Evolutionary conservation across 495 filamentous ascomycete genomes (phyloP).

Genomic region (Aspergillus bertholletiae): DNA sequence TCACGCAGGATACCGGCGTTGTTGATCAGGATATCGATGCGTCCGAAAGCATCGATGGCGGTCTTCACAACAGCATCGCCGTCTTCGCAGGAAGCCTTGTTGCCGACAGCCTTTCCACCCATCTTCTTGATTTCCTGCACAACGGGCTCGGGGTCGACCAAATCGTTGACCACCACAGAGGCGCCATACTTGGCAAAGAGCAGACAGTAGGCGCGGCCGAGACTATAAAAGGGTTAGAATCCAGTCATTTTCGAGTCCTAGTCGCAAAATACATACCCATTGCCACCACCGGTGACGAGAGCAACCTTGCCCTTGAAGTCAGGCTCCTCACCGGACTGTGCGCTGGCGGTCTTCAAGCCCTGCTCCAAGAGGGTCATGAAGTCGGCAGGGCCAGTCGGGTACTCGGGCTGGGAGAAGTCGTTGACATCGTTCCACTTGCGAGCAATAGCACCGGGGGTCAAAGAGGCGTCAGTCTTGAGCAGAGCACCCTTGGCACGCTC

Average conservation of each 20-base stretch:
- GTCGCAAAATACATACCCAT: slow-evolving; percentile 54
- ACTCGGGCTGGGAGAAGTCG: slow-evolving; percentile 80
- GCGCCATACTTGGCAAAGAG: slow-evolving; percentile 89
- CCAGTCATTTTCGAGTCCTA: background rate
- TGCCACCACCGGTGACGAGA: slow-evolving; percentile 88
- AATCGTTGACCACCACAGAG: slow-evolving; percentile 89
- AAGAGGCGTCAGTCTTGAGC: slow-evolving; percentile 81
- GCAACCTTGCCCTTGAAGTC: slow-evolving; percentile 90
- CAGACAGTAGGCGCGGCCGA: slow-evolving; percentile 89
- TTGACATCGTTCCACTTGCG: slow-evolving; percentile 84
- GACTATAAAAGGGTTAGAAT: slow-evolving; percentile 43
- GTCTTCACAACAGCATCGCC: slow-evolving; percentile 89
- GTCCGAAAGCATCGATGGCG: slow-evolving; percentile 90
- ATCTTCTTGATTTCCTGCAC: slow-evolving; percentile 88
- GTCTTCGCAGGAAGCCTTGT: slow-evolving; percentile 92
- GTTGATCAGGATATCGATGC: slow-evolving; percentile 93
- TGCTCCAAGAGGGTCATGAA: slow-evolving; percentile 86
- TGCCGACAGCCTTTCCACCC: slow-evolving; percentile 88
- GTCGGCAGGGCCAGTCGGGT: slow-evolving; percentile 84
- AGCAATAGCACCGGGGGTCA: slow-evolving; percentile 85
- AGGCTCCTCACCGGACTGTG: slow-evolving; percentile 69
- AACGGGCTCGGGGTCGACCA: slow-evolving; percentile 87
- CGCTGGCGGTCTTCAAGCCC: slow-evolving; percentile 73
- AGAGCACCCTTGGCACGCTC: slow-evolving; percentile 89
- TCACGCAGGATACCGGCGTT: slow-evolving; percentile 97